Base-by-base conservation (phyloP, 768 basidiomycete species). In the Lyophyllum shimeji region DNA sequence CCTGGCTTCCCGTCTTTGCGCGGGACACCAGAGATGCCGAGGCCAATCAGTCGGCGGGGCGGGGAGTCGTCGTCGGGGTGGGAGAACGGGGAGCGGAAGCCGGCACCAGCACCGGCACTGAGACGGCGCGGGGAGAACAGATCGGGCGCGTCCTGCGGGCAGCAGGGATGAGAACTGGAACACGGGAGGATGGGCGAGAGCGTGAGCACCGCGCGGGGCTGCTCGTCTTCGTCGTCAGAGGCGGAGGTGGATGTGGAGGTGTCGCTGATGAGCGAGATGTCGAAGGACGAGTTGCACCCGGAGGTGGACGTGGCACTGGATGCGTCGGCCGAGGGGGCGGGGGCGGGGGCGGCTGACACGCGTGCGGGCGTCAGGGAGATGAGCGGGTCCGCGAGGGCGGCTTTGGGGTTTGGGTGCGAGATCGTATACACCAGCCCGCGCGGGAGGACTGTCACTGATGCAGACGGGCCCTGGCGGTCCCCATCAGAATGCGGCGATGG, bases 21-120 rank as follows among this genome's bases (percentile, higher is more conserved):
- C 3, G 42, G 37, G 25, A 63, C 23, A 7, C 61, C 61, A 1
- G 59, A 63, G 15, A 62, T 57, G 0, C 61, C 61, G n/a, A 62
- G 58, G 23, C 61, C 61, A 1, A 58, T 23, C 7, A 18, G 20
- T n/a, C 44, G 12, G 47, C 18, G 20, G 3, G 24, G 18, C 5
- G n/a, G 27, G 7, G 8, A 6, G 31, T 60, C 46, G 4, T 45
- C 24, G 34, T 12, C 1, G 24, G 27, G 37, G 24, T 43, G 21
- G 17, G 23, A 29, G 21, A 44, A 24, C 39, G 21, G 23, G 2
- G 23, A 24, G 11, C n/a, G 25, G 6, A 8, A 29, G 7, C n/a
- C n/a, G n/a, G n/a, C n/a, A n/a, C n/a, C n/a, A n/a, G n/a, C n/a
- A n/a, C n/a, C n/a, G n/a, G n/a, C n/a, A n/a, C n/a, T n/a, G n/a